These are phyloP conservation scores for Fusarium graminum DNA, from an alignment of 2,329 filamentous ascomycete genomes.

Conservation along the genomic window DNA sequence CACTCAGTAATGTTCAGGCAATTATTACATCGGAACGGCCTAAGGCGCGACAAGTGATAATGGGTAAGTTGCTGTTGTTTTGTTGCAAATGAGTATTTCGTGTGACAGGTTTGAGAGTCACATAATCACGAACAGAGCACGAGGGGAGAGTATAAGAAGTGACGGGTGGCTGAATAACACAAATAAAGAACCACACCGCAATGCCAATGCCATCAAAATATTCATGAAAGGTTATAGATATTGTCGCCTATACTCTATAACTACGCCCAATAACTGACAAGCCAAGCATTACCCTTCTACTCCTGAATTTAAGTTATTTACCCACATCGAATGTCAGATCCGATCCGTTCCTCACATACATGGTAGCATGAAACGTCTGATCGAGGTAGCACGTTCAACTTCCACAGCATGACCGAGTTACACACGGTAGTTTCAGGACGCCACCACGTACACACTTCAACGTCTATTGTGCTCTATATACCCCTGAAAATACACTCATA, in stretches of 20 bases:
- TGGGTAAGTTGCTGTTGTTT: slow-evolving; percentile 16
- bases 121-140: slow-evolving; percentile 3
- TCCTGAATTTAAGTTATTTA: neutral
- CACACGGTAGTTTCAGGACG: slow-evolving; percentile 7
- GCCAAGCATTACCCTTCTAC: neutral
- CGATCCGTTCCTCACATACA: neutral
- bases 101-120: slow-evolving; percentile 16
- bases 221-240: neutral
- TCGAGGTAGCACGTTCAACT: slow-evolving; percentile 25
- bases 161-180: neutral
- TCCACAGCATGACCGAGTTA: slow-evolving; percentile 26
- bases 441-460: slow-evolving; percentile 9
- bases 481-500: too few species aligned
- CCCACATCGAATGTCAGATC: neutral
- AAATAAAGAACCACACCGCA: neutral
- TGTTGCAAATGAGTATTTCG: slow-evolving; percentile 3
- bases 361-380: slow-evolving; percentile 30
- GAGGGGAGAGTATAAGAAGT: neutral
- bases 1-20: neutral
- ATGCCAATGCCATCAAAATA: neutral
- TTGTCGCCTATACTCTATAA: neutral
- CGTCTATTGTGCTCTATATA: slow-evolving; percentile 4
- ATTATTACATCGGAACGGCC: too few species aligned
- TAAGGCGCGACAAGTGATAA: slow-evolving; percentile 2
- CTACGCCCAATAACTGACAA: neutral